A percentile compares a stretch with the other conserved stretches of the same genome.
phyloP scores from a whole-genome alignment of 352 stramenopile genomes.

The Globisporangium sylvaticum region DNA sequence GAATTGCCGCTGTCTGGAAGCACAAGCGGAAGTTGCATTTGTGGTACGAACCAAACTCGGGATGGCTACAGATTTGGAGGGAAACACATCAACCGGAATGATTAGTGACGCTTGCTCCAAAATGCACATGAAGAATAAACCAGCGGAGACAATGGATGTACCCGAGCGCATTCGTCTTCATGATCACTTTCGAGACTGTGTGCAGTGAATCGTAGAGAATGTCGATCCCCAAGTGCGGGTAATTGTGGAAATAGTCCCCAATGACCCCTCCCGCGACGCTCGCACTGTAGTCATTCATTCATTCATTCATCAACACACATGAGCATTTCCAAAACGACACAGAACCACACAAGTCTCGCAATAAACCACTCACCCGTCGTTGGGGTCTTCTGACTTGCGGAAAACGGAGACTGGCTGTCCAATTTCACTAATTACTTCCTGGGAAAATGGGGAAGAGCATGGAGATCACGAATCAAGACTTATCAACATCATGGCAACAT shows the following conservation, averaged over 20 bases:
- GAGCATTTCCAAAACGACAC: not conserved
- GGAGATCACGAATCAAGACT: not conserved
- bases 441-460: not conserved
- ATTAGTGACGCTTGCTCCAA: not conserved
- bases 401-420: conserved; percentile 74
- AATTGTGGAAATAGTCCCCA: conserved; percentile 85
- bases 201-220: conserved; percentile 75
- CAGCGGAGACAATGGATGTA: conserved; percentile 15
- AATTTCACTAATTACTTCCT: conserved; percentile 80
- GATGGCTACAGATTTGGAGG: conserved; percentile 36
- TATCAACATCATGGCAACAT: not conserved
- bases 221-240: conserved; percentile 74
- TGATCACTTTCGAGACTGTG: conserved; percentile 66
- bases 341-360: not conserved
- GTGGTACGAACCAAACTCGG: conserved; percentile 77
- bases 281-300: conserved; percentile 19
- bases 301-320: not conserved
- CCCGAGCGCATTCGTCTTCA: conserved; percentile 80
- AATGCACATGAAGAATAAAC: too few species aligned
- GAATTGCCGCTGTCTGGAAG: conserved; percentile 37
- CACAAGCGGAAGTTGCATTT: conserved; percentile 83
- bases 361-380: conserved; percentile 41
- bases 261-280: conserved; percentile 50
- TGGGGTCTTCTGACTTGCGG: conserved; percentile 67
- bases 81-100: not conserved